Percentiles rank a stretch among this genome's conserved stretches.
These are phyloP conservation scores for Rosa lucieae DNA, from an alignment of 306 rosid species.

Conservation along the genomic window DNA sequence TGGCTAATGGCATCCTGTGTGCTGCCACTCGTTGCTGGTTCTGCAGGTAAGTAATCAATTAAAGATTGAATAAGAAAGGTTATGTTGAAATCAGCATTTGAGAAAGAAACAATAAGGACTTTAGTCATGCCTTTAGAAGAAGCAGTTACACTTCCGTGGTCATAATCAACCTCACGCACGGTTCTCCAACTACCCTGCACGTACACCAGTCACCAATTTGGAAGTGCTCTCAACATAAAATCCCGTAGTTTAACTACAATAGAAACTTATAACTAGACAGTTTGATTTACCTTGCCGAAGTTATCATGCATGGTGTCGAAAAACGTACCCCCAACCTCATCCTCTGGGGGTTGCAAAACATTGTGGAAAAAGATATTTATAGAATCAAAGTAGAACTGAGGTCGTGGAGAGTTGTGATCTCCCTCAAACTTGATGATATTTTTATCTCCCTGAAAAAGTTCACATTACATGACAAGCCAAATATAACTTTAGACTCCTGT, in stretches of 20 bases:
- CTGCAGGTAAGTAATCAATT: conserved; percentile 45
- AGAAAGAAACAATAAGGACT: conserved; percentile 24
- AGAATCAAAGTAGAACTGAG: conserved; percentile 90
- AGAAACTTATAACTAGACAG: conserved; percentile 31
- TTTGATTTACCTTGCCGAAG: conserved; percentile 76
- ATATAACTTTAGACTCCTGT: conserved; percentile 13
- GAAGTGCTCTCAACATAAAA: conserved; percentile 15
- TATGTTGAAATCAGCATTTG: conserved; percentile 16
- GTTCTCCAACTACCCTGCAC: conserved; percentile 72
- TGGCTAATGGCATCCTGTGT: conserved; percentile 62
- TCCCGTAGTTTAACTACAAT: conserved; percentile 12
- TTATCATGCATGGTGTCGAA: conserved; percentile 59
- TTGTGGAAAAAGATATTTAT: conserved; percentile 86
- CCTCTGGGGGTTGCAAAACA: conserved; percentile 92
- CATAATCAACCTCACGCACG: conserved; percentile 42
- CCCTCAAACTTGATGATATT: conserved; percentile 91
- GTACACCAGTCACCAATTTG: conserved; percentile 20
- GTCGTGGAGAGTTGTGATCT: conserved; percentile 97
- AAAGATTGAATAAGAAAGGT: conserved; percentile 4
- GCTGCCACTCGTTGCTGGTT: conserved; percentile 48
- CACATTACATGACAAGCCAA: conserved; percentile 7
- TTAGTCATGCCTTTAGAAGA: conserved; percentile 61
- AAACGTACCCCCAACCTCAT: conserved; percentile 68
- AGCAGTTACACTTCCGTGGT: conserved; percentile 43
- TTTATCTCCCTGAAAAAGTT: conserved; percentile 81